Conservation (phyloP, 768 basidiomycete genomes). For the Rhodocollybia butyracea region DNA sequence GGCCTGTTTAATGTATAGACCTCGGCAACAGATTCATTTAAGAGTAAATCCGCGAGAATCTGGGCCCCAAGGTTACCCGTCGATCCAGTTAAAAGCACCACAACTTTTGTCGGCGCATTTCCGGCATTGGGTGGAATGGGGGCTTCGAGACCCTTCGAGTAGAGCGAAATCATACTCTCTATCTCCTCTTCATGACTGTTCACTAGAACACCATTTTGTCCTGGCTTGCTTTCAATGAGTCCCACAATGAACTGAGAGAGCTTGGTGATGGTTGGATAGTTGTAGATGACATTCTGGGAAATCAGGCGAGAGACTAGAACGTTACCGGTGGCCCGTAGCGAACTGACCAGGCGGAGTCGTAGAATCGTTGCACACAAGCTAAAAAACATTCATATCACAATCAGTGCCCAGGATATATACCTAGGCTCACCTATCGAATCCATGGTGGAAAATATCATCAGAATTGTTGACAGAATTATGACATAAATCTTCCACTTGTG, state of each 20-base stretch:
- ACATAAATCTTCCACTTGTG: conserved; percentile 23
- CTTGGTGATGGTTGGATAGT: conserved; percentile 21
- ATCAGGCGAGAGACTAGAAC: conserved; percentile 14
- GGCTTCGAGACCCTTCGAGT: conserved; percentile 15
- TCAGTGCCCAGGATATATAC: background rate
- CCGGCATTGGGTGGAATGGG: background rate
- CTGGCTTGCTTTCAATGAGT: background rate
- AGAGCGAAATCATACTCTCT: conserved; percentile 37
- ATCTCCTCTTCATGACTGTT: conserved; percentile 21
- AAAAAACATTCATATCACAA: conserved; percentile 13
- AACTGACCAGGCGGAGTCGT: conserved; percentile 31
- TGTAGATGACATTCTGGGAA: conserved; percentile 22
- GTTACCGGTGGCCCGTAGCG: conserved; percentile 21
- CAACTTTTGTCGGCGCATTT: conserved; percentile 10
- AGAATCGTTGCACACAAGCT: conserved; percentile 23
- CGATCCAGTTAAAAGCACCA: conserved; percentile 36
- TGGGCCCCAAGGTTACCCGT: conserved; percentile 40
- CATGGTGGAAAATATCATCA: conserved; percentile 24
- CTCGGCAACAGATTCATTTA: conserved; percentile 14
- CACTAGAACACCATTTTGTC: background rate
- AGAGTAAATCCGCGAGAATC: conserved; percentile 26
- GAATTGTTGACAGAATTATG: conserved; percentile 13
- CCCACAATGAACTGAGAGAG: conserved; percentile 20
- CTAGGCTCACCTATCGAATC: conserved; percentile 21
- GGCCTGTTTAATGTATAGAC: conserved; percentile 6